Conservation (phyloP, 1,284 basidiomycete genomes). For the Neolentinus lepideus region DNA sequence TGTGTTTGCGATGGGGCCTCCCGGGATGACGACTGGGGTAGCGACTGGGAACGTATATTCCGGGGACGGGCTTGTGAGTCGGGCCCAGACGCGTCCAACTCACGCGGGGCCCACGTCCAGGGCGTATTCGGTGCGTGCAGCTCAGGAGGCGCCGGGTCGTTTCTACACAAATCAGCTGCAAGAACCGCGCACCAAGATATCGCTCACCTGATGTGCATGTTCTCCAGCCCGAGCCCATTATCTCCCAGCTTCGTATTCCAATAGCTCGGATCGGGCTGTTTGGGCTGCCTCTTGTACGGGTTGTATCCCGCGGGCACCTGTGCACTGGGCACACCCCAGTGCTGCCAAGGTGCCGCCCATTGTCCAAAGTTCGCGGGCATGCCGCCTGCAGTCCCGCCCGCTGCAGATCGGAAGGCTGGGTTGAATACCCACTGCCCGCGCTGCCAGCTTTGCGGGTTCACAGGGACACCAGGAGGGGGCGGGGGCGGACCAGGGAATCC, state of each 20-base stretch:
- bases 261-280: constrained; percentile 53
- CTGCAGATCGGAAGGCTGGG: constrained; percentile 28
- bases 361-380: constrained; percentile 3
- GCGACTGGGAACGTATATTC: neutral
- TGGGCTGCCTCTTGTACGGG: constrained; percentile 54
- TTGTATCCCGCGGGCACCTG: constrained; percentile 28
- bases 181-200: constrained; percentile 3
- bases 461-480: constrained; percentile 32
- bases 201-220: constrained; percentile 60
- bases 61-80: neutral
- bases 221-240: constrained; percentile 58
- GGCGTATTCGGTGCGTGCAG: constrained; percentile 23
- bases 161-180: neutral
- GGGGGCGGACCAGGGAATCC: constrained; percentile 34
- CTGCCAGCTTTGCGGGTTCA: constrained; percentile 39
- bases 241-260: constrained; percentile 45
- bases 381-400: neutral
- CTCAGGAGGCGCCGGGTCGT: neutral
- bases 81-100: constrained; percentile 12
- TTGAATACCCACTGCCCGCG: constrained; percentile 41
- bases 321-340: constrained; percentile 26
- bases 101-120: constrained; percentile 26
- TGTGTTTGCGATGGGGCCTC: neutral
- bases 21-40: neutral
- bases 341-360: constrained; percentile 27